Percentiles rank a stretch among this genome's conserved stretches.
Evolutionary conservation across 2,329 filamentous ascomycete genomes (phyloP).

Genomic region (Fusarium tricinctum): DNA sequence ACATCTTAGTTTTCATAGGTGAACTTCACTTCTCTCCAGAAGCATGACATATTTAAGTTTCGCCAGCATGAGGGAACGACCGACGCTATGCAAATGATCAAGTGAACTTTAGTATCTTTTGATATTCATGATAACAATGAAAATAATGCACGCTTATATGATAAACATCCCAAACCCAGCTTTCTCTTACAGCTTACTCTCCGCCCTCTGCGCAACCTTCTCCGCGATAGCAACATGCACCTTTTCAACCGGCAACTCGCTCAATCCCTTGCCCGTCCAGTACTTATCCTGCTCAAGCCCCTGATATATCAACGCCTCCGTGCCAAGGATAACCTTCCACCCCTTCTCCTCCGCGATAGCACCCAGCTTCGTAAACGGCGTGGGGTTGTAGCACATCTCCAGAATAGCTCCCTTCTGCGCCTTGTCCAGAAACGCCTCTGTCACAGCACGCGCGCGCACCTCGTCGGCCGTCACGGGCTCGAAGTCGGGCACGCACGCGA

Average conservation of each 20-base stretch:
- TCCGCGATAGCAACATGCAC: conserved; percentile 46
- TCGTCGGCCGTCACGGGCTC: conserved; percentile 76
- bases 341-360: conserved; percentile 71
- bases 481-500: conserved; percentile 83
- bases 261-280: conserved; percentile 74
- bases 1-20: too few species aligned
- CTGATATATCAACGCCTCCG: conserved; percentile 83
- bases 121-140: not conserved
- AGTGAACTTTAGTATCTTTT: not conserved
- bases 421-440: conserved; percentile 63
- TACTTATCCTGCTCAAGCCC: conserved; percentile 76
- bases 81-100: too few species aligned
- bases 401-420: conserved; percentile 75
- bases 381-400: conserved; percentile 88
- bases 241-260: conserved; percentile 60
- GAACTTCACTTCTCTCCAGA: too few species aligned
- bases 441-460: conserved; percentile 68
- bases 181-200: conserved; percentile 33
- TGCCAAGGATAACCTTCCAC: conserved; percentile 82
- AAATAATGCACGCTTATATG: conserved; percentile 32
- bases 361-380: conserved; percentile 76
- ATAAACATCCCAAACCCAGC: not conserved
- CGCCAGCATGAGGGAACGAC: too few species aligned
- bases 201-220: conserved; percentile 47
- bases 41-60: too few species aligned